Evolutionary conservation across 441 rosid species (phyloP), one percentile per base, ranked within the genome.

Genomic region (Bruguiera hainesii): DNA sequence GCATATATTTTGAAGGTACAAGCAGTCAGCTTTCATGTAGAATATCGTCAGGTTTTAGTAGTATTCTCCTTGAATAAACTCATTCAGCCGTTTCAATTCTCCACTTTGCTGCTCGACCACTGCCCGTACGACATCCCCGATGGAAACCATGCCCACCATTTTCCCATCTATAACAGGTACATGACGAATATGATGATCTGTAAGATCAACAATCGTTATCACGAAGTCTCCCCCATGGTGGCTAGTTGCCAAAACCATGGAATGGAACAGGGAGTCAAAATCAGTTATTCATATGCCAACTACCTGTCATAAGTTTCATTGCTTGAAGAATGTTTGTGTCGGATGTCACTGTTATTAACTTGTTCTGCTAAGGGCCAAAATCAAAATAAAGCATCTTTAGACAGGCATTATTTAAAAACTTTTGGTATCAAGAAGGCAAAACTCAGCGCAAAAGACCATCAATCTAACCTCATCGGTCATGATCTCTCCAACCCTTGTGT

Each of bases 281-380:
- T 10, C 49, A 26, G 39, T 39, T 23, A 18, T 56, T 46, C 13
- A 25, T 39, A 3, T 42, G 61, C 37, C 20, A 21, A 53, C 61
- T 72, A 89, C 98, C 97, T 80, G 96, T 87, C 96, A 91, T 93
- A 33, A 91, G 90, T 74, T 85, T 84, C 98, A 93, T 91, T 75
- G 98, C 97, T 69, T 77, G 80, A 33, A 86, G 82, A 71, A 93
- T 79, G 76, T 75, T 85, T 59, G 87, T 90, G 65, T 82, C 92
- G 1, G 93, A 84, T 29, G 91, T 80, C 71, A 91, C 93, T 19
- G 87, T 89, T 29, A 89, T 76, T 75, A 93, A 69, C 65, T 81
- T 83, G 56, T 76, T 83, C 98, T 93, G 91, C 39, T 20, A 60
- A 76, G 25, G 53, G 23, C 57, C 33, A 26, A 33, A 64, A 16